Evolutionary conservation across 176 grass and related monocot species (phyloP).

Genomic region (Themeda triandra): DNA sequence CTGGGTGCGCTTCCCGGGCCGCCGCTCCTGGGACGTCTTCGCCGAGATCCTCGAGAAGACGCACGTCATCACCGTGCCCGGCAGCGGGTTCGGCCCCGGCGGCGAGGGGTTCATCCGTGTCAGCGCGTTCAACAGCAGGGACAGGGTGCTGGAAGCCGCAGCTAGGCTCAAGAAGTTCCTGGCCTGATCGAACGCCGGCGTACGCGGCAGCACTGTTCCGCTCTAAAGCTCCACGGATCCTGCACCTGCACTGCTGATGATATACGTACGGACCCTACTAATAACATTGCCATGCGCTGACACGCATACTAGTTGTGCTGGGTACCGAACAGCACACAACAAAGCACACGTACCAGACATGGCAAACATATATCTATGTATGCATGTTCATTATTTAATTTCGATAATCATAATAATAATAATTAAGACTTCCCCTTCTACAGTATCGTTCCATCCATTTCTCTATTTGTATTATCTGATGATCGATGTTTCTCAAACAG

Average conservation of each 20-base stretch:
- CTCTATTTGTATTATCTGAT: neutral
- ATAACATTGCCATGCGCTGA: conserved; percentile 1
- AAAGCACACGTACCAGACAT: neutral
- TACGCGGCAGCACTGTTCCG: too few relatives aligned
- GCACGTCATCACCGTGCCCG: conserved; percentile 82
- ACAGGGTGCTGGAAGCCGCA: conserved; percentile 66
- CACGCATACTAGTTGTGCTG: neutral
- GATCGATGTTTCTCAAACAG: neutral
- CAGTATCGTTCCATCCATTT: neutral
- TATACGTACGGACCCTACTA: too few relatives aligned
- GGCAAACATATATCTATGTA: neutral
- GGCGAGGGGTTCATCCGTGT: conserved; percentile 92
- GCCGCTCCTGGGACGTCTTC: conserved; percentile 81
- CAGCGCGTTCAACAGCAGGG: conserved; percentile 74
- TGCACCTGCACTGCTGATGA: too few relatives aligned
- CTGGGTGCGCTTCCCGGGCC: conserved; percentile 86
- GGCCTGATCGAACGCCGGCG: neutral
- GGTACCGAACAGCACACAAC: neutral
- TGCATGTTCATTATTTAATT: neutral
- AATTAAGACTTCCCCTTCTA: neutral
- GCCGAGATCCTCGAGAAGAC: conserved; percentile 81
- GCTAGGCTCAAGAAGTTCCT: conserved; percentile 61
- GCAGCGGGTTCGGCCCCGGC: conserved; percentile 79
- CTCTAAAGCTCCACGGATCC: too few relatives aligned
- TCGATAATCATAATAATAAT: neutral